Conservation (phyloP, 2,329 filamentous ascomycete genomes). For the Sporothrix protearum region DNA sequence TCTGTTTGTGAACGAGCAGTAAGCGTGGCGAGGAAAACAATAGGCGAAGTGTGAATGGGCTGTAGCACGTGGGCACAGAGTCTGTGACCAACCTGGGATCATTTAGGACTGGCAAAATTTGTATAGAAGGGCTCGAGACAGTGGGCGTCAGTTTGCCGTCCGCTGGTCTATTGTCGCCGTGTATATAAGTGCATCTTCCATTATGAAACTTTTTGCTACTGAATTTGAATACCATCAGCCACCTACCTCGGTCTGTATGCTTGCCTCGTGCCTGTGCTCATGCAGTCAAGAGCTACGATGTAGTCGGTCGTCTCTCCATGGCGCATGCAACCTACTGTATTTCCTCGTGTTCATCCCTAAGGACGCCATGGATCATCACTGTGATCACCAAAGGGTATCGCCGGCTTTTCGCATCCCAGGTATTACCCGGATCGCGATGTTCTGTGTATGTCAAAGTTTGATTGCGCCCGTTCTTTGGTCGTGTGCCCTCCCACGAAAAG, state of each 20-base stretch:
- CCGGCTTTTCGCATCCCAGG: background rate
- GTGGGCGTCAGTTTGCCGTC: background rate
- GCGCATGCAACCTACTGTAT: background rate
- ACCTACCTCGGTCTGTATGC: background rate
- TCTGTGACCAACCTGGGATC: background rate
- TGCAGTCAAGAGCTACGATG: too few species aligned
- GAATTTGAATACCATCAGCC: slow-evolving; percentile 4
- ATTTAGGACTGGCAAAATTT: background rate
- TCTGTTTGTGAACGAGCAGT: slow-evolving; percentile 29
- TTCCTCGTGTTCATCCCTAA: background rate
- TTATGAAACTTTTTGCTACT: background rate
- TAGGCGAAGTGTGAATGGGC: background rate
- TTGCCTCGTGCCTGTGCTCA: background rate
- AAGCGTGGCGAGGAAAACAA: background rate
- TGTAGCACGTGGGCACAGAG: background rate
- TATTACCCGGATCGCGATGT: background rate
- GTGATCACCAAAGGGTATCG: background rate
- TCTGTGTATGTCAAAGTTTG: background rate
- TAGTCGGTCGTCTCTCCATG: background rate
- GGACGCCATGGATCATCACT: background rate
- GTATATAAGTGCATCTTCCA: slow-evolving; percentile 13
- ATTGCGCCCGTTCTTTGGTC: background rate
- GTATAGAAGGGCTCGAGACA: background rate
- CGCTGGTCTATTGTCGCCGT: background rate
- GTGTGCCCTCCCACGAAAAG: background rate